Percentiles rank a stretch among this genome's conserved stretches.
Conservation (phyloP, 441 rosid species). For the Adansonia gregorii region DNA sequence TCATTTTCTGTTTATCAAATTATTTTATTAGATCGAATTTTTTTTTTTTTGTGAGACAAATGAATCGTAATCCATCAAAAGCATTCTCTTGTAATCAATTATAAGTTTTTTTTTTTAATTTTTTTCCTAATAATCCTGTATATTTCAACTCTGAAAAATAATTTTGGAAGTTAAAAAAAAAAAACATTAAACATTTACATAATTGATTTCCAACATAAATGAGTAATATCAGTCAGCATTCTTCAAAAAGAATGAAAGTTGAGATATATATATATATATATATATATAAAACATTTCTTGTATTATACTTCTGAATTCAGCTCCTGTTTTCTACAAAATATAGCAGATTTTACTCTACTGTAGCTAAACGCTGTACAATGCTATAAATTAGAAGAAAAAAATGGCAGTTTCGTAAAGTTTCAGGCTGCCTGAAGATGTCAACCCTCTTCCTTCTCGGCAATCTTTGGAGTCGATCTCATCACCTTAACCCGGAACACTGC, state of each 20-base stretch:
- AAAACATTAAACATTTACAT: neutral
- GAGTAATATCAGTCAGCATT: neutral
- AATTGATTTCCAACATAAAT: neutral
- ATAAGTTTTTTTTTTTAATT: too few relatives aligned
- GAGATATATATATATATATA: neutral
- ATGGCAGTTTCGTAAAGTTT: conserved; percentile 14
- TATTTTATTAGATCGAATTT: too few relatives aligned
- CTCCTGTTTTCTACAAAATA: neutral
- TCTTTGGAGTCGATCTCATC: conserved; percentile 39
- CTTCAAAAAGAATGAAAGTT: neutral
- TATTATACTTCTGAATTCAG: conserved; percentile 5
- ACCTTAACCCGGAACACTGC: conserved; percentile 76
- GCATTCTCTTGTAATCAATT: too few relatives aligned
- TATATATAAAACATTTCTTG: conserved; percentile 17
- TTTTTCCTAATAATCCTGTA: too few relatives aligned
- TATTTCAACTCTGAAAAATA: too few relatives aligned
- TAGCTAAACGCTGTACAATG: conserved; percentile 41
- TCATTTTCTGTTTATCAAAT: too few relatives aligned
- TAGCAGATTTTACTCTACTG: conserved; percentile 8
- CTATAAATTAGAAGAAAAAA: conserved; percentile 9
- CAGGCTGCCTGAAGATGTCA: conserved; percentile 62
- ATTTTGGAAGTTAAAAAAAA: too few relatives aligned
- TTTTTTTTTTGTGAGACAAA: too few relatives aligned
- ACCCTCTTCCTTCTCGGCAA: conserved; percentile 35
- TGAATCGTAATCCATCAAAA: too few relatives aligned